Conservation (phyloP, 768 basidiomycete genomes). For the Amanita thiersii region DNA sequence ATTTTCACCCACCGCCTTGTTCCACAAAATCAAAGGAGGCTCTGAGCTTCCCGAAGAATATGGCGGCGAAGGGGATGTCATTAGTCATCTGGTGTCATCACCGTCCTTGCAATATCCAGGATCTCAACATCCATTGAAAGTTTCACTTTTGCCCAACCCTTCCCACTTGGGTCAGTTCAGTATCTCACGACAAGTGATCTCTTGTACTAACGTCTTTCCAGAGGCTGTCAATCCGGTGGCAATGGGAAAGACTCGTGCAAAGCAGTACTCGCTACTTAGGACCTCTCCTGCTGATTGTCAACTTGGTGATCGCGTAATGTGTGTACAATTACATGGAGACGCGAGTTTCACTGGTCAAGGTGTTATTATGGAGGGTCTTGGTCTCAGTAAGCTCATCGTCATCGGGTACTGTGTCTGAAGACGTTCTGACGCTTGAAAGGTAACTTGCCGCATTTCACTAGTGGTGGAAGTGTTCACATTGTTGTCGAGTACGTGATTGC, state of each 20-base stretch:
- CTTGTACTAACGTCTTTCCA: constrained; percentile 15
- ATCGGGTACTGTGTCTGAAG: constrained; percentile 2
- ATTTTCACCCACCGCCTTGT: constrained; percentile 59
- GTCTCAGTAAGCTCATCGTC: constrained; percentile 50
- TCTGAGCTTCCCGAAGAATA: constrained; percentile 60
- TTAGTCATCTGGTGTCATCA: constrained; percentile 81
- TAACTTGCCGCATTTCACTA: constrained; percentile 85
- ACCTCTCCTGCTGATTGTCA: constrained; percentile 45
- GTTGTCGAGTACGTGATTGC: constrained; percentile 71
- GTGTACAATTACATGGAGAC: constrained; percentile 87
- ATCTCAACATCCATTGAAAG: constrained; percentile 44
- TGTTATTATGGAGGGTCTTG: constrained; percentile 81
- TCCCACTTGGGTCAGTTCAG: constrained; percentile 54
- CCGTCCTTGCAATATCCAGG: constrained; percentile 52
- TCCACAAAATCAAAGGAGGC: constrained; percentile 83
- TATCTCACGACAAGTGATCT: constrained; percentile 6
- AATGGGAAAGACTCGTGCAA: constrained; percentile 83
- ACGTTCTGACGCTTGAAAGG: constrained; percentile 27
- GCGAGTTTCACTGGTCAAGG: constrained; percentile 90
- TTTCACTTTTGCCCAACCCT: constrained; percentile 75
- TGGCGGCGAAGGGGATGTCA: constrained; percentile 73
- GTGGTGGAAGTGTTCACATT: constrained; percentile 83
- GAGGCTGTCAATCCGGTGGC: constrained; percentile 89
- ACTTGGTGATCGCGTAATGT: constrained; percentile 71
- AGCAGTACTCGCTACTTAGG: constrained; percentile 78